Percentiles rank a stretch among this genome's conserved stretches.
Evolutionary conservation across 2,329 filamentous ascomycete species (phyloP).

Genomic region (Rutstroemia sp.): DNA sequence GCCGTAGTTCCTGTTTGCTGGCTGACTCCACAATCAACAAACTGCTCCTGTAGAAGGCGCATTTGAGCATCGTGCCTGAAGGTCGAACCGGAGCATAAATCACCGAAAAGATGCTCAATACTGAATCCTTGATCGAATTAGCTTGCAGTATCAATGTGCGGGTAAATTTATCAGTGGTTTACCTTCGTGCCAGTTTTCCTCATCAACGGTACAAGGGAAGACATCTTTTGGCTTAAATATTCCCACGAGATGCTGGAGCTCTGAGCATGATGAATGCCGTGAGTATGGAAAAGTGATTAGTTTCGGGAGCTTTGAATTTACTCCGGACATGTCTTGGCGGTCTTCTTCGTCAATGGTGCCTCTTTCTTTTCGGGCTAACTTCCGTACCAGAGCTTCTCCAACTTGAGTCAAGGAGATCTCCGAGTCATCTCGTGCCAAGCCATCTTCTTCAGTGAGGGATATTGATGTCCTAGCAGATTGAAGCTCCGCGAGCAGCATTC

Average conservation of each 20-base stretch:
- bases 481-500: slow-evolving; percentile 19
- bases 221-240: slow-evolving; percentile 68
- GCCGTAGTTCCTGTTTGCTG: background rate
- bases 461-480: slow-evolving; percentile 19
- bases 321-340: background rate
- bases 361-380: slow-evolving; percentile 11
- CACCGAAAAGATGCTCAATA: slow-evolving; percentile 64
- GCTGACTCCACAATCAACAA: background rate
- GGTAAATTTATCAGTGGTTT: background rate
- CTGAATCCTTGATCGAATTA: slow-evolving; percentile 38
- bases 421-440: too few species aligned
- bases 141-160: background rate
- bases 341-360: background rate
- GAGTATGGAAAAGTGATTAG: slow-evolving; percentile 70
- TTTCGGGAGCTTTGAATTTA: slow-evolving; percentile 15
- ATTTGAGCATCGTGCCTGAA: slow-evolving; percentile 64
- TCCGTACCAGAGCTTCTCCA: slow-evolving; percentile 18
- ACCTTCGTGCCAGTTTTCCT: slow-evolving; percentile 52
- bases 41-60: slow-evolving; percentile 27
- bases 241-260: slow-evolving; percentile 64
- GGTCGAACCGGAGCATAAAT: slow-evolving; percentile 49
- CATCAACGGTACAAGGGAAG: slow-evolving; percentile 72
- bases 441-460: slow-evolving; percentile 14
- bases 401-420: slow-evolving; percentile 20
- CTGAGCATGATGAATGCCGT: slow-evolving; percentile 77